A percentile compares a stretch with the other conserved stretches of the same genome.
phyloP scores from a whole-genome alignment of 1,284 basidiomycete genomes.

The Apiotrichum porosum region DNA sequence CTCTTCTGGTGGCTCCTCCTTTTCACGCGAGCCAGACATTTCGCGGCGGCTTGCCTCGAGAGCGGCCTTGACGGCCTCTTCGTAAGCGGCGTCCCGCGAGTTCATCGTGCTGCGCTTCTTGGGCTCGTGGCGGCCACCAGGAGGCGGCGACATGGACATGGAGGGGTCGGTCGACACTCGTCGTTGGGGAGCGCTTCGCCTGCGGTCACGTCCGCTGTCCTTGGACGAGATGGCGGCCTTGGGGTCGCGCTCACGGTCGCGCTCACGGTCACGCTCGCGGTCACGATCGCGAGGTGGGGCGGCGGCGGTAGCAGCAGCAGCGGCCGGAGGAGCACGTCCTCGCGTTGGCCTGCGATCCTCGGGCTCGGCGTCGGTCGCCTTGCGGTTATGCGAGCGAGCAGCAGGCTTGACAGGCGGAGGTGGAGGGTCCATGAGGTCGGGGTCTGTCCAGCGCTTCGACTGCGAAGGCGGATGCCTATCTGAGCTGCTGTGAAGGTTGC shows the following conservation, averaged over 20 bases:
- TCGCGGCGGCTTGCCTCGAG: constrained; percentile 48
- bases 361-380: constrained; percentile 9
- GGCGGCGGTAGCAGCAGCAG: no score
- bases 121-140: constrained; percentile 27
- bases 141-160: constrained; percentile 9
- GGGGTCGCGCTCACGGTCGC: neutral
- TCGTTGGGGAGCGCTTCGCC: constrained; percentile 3
- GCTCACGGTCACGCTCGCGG: neutral
- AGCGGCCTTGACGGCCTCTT: constrained; percentile 66
- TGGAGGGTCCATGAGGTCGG: constrained; percentile 11
- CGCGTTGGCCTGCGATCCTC: constrained; percentile 1
- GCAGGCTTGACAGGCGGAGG: constrained; percentile 20
- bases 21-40: constrained; percentile 9
- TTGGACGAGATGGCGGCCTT: constrained; percentile 2
- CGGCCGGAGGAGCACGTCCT: neutral
- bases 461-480: constrained; percentile 45
- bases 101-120: constrained; percentile 97
- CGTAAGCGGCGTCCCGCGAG: constrained; percentile 88
- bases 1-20: constrained; percentile 20
- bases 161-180: constrained; percentile 19
- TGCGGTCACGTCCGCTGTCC: constrained; percentile 9
- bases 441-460: constrained; percentile 43
- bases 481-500: constrained; percentile 25
- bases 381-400: constrained; percentile 32
- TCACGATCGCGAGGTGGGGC: neutral